Percentiles rank a stretch among this genome's conserved stretches.
phyloP scores from a whole-genome alignment of 345 rosid species.

The Syzygium grande region DNA sequence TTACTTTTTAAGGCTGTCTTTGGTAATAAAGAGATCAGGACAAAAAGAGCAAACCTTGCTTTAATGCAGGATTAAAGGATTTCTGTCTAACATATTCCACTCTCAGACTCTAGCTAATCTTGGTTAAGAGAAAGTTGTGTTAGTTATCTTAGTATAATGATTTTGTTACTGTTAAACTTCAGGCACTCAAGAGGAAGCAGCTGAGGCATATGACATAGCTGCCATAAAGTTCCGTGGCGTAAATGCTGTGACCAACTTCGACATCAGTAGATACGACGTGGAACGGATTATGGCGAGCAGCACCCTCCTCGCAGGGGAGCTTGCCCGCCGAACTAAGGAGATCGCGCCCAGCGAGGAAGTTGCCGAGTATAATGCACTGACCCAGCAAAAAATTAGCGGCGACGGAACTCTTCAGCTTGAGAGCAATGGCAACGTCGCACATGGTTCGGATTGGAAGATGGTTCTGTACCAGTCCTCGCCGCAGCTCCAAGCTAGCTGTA shows the following conservation, averaged over 20 bases:
- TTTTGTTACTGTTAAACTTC: background rate
- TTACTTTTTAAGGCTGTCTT: background rate
- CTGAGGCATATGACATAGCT: slow-evolving; percentile 75
- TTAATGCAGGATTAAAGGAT: background rate
- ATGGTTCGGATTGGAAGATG: slow-evolving; percentile 42
- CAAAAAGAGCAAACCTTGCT: background rate
- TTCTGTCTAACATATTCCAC: background rate
- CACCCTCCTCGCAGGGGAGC: slow-evolving; percentile 63
- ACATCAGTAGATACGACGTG: slow-evolving; percentile 63
- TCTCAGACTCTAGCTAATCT: background rate
- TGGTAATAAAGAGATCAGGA: background rate
- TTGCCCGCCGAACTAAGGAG: slow-evolving; percentile 50
- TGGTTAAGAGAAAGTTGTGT: background rate
- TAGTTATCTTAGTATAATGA: background rate
- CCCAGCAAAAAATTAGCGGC: background rate
- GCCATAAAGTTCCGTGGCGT: slow-evolving; percentile 76
- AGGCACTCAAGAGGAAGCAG: slow-evolving; percentile 91
- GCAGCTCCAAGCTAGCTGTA: slow-evolving; percentile 13
- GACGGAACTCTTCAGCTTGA: slow-evolving; percentile 3
- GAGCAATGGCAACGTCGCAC: slow-evolving; percentile 3
- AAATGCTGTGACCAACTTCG: slow-evolving; percentile 76
- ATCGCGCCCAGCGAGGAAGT: slow-evolving; percentile 11
- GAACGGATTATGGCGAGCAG: slow-evolving; percentile 71
- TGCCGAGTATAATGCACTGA: background rate
- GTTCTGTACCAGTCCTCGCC: slow-evolving; percentile 17